phyloP scores from a whole-genome alignment of 495 filamentous ascomycete species.

The Penicillium arizonense region DNA sequence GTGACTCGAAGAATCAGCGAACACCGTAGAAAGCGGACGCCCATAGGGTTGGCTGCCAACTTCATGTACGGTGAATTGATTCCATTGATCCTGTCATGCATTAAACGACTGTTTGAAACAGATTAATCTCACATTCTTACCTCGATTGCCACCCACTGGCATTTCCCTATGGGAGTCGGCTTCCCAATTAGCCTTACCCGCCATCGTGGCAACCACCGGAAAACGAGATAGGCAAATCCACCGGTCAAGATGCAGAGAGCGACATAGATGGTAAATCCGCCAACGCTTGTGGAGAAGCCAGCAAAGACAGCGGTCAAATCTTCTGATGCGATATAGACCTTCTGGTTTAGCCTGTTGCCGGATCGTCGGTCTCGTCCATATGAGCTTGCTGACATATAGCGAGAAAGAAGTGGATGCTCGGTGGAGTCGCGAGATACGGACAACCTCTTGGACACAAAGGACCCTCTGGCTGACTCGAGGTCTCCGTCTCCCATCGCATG shows the following conservation, averaged over 20 bases:
- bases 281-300: conserved; percentile 74
- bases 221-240: conserved; percentile 76
- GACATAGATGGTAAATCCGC: conserved; percentile 68
- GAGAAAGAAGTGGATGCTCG: conserved; percentile 71
- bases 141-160: conserved; percentile 90
- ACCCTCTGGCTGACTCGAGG: conserved; percentile 32
- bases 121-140: conserved; percentile 30
- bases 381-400: conserved; percentile 54
- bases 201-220: conserved; percentile 90
- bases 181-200: conserved; percentile 72
- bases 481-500: conserved; percentile 30
- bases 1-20: conserved; percentile 59
- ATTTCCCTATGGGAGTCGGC: conserved; percentile 63
- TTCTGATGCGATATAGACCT: conserved; percentile 88
- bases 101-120: conserved; percentile 16
- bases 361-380: conserved; percentile 55
- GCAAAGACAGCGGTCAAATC: conserved; percentile 91
- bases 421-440: conserved; percentile 62
- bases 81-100: conserved; percentile 77
- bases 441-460: conserved; percentile 47
- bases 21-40: conserved; percentile 80
- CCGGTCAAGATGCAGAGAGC: conserved; percentile 66
- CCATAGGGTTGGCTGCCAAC: conserved; percentile 70
- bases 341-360: conserved; percentile 69
- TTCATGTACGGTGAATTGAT: conserved; percentile 73